Evolutionary conservation across 257 asterid genomes (phyloP), one percentile per base, ranked within the genome.

Genomic region (Plantago major): DNA sequence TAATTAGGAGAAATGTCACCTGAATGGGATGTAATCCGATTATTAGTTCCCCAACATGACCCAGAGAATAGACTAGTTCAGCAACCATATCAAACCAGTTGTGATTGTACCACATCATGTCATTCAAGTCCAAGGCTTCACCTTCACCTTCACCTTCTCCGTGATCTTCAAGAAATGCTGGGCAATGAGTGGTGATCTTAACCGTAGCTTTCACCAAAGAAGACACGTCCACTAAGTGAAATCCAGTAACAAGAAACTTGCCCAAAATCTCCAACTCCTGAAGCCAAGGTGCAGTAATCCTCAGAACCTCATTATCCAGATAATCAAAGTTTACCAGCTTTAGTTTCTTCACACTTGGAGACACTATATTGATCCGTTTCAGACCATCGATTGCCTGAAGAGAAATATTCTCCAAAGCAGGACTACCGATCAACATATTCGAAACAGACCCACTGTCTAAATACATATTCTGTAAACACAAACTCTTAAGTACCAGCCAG

Each of bases 1-100:
- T 3, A 2, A 30, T 5, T 2, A 30, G 5, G 37, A 30, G 37
- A 30, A 17, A 50, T 1, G 7, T 50, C 33, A 50, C 55, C 55
- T 50, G 26, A 12, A 50, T 11, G 55, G 15, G 3, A 5, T 8
- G 13, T 17, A 26, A 9, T 50, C 55, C 55, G 33, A 50, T 50
- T 50, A 50, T 8, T 12, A 50, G 55, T 7, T 50, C 55, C n/a
- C 33, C 33, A 50, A 50, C 55, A 50, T 50, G 55, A 18, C 55
- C n/a, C 22, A 50, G 3, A n/a, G 55, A 50, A n/a, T 8, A n/a
- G 22, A n/a, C 6, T 17, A 50, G 55, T 2, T 8, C 11, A 11
- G 10, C 26, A 19, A 50, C 55, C 55, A 50, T 50, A 50, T 11
- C 26, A 51, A 51, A 2, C 56, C 56, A 18, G n/a, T 51, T 30